A percentile compares a stretch with the other conserved stretches of the same genome.
Evolutionary conservation across 805 yeast species (phyloP).

Genomic region (Hanseniaspora valbyensis): DNA sequence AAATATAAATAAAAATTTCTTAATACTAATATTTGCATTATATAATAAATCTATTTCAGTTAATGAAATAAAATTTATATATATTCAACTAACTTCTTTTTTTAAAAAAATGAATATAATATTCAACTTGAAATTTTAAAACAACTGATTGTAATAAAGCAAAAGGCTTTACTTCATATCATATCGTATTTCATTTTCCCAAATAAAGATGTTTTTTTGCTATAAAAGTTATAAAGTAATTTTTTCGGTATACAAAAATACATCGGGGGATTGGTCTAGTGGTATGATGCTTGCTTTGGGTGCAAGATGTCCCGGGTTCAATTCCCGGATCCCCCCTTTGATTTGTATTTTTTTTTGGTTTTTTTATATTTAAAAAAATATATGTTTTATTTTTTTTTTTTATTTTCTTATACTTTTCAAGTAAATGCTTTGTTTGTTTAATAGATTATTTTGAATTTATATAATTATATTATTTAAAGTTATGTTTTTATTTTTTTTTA

Average conservation of each 20-base stretch:
- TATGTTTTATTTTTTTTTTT: not conserved
- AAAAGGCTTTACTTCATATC: too few relatives aligned
- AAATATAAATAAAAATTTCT: not conserved
- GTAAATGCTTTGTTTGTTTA: not conserved
- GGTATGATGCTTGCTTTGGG: constrained; percentile 50
- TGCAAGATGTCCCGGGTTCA: constrained; percentile 52
- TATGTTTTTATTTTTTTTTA: not conserved
- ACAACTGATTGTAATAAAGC: too few relatives aligned
- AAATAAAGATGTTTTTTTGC: too few relatives aligned
- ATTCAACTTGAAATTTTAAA: too few relatives aligned
- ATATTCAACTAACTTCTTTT: too few relatives aligned
- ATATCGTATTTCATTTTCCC: too few relatives aligned
- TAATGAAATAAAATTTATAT: too few relatives aligned
- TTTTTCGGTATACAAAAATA: not conserved
- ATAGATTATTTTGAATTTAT: not conserved
- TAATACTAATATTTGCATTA: too few relatives aligned
- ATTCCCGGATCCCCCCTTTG: constrained; percentile 37
- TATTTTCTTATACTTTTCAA: not conserved
- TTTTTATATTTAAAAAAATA: too few relatives aligned
- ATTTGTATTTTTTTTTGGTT: constrained; percentile 13
- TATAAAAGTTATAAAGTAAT: not conserved
- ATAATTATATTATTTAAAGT: not conserved
- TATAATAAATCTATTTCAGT: too few relatives aligned
- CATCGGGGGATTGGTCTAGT: constrained; percentile 39
- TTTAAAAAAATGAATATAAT: too few relatives aligned